A percentile compares a stretch with the other conserved stretches of the same genome.
These are phyloP conservation scores for Tricholoma saponaceum DNA, from an alignment of 768 basidiomycete species.

Conservation along the genomic window DNA sequence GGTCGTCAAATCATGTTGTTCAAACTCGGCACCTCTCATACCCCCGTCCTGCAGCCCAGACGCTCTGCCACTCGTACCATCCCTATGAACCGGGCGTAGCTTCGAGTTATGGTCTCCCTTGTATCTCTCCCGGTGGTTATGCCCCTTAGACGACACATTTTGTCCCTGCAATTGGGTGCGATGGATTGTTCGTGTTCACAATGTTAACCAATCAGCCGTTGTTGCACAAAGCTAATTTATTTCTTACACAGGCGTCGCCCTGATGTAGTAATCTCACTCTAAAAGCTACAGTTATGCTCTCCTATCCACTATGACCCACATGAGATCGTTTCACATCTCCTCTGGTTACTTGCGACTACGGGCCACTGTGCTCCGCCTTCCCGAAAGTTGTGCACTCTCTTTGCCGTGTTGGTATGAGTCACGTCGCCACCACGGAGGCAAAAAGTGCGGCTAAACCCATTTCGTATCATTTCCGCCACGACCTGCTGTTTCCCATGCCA, in stretches of 20 bases:
- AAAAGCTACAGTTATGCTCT: not conserved
- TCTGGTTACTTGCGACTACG: not conserved
- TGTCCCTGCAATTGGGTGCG: not conserved
- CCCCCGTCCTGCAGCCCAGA: not conserved
- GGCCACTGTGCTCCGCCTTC: not conserved
- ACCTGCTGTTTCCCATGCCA: constrained; percentile 5
- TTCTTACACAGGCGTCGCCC: not conserved
- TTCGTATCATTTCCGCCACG: not conserved
- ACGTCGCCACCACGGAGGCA: not conserved
- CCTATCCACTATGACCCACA: not conserved
- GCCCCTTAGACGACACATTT: not conserved
- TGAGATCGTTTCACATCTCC: not conserved
- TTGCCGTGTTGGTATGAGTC: not conserved
- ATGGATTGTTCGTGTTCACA: not conserved
- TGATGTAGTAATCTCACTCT: not conserved
- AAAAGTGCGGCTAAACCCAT: not conserved
- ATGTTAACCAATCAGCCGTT: not conserved
- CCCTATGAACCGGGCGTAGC: not conserved
- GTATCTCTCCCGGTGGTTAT: not conserved
- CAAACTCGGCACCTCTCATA: no score
- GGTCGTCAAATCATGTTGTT: no score
- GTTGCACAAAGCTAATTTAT: not conserved
- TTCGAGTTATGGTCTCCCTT: not conserved
- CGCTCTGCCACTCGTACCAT: not conserved
- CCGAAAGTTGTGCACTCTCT: not conserved